A percentile compares a stretch with the other conserved stretches of the same genome.
Conservation (phyloP, 139 green algal genomes). For the Closterium sp. region DNA sequence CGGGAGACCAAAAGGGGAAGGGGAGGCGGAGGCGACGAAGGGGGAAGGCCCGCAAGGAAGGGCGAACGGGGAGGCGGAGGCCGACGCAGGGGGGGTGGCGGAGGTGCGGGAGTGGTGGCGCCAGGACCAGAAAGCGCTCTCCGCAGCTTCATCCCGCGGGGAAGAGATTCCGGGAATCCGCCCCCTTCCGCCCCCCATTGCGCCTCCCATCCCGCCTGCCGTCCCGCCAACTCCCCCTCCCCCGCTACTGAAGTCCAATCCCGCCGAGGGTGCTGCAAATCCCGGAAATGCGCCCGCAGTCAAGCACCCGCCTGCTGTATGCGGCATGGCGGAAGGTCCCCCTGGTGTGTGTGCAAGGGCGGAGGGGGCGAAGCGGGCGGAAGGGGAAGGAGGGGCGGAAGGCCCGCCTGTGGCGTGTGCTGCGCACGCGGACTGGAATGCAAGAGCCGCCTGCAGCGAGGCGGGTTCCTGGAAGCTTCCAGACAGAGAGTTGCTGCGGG, state of each 20-base stretch:
- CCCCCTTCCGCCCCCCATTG: not conserved
- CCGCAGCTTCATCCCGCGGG: not conserved
- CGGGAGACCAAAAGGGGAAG: not conserved
- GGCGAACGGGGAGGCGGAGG: not conserved
- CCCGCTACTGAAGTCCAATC: not conserved
- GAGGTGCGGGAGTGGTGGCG: not conserved
- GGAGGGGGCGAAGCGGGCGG: not conserved
- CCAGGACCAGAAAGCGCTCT: not conserved
- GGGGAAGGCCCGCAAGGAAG: not conserved
- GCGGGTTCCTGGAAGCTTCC: not conserved
- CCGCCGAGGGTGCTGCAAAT: not conserved
- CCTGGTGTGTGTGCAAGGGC: not conserved
- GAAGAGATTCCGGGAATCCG: not conserved
- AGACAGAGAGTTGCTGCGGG: not conserved
- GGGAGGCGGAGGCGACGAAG: not conserved
- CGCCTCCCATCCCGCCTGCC: not conserved
- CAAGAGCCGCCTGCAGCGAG: too few species aligned
- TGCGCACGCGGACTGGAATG: not conserved
- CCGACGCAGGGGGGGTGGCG: not conserved
- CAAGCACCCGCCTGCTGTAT: not conserved
- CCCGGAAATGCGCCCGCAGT: not conserved
- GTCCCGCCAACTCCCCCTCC: not conserved
- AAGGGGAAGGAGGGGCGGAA: not conserved
- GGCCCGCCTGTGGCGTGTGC: not conserved
- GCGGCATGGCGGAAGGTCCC: not conserved